A percentile compares a stretch with the other conserved stretches of the same genome.
These are phyloP conservation scores for Excoecaria cochinchinensis DNA, from an alignment of 345 rosid genomes.

Conservation along the genomic window DNA sequence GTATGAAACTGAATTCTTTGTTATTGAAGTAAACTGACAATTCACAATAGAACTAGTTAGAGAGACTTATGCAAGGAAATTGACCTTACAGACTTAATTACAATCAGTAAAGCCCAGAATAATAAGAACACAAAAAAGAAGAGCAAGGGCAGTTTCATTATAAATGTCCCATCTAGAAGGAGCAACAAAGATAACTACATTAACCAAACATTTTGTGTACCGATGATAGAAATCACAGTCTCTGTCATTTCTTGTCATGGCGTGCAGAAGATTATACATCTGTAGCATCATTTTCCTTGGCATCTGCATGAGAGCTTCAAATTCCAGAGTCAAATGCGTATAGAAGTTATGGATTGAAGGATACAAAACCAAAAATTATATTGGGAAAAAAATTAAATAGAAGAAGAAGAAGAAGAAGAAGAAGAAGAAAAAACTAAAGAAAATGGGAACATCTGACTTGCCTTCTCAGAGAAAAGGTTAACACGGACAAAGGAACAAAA, in stretches of 20 bases:
- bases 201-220: slow-evolving; percentile 42
- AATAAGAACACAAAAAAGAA: not conserved
- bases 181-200: slow-evolving; percentile 6
- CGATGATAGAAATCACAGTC: slow-evolving; percentile 99
- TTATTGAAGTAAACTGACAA: too few relatives aligned
- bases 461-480: slow-evolving; percentile 96
- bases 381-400: slow-evolving; percentile 5
- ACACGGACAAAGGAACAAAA: slow-evolving; percentile 94
- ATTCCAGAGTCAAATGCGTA: slow-evolving; percentile 8
- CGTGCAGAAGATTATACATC: slow-evolving; percentile 87
- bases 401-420: not conserved
- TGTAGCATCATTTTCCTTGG: slow-evolving; percentile 99
- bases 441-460: slow-evolving; percentile 33
- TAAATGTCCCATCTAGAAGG: slow-evolving; percentile 3
- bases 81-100: too few relatives aligned
- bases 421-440: not conserved
- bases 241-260: slow-evolving; percentile 85
- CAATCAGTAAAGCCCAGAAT: too few relatives aligned
- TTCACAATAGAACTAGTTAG: too few relatives aligned
- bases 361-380: not conserved
- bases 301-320: slow-evolving; percentile 50
- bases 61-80: too few relatives aligned
- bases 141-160: not conserved
- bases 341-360: slow-evolving; percentile 8
- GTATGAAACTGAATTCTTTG: too few relatives aligned